A percentile compares a stretch with the other conserved stretches of the same genome.
These are phyloP conservation scores for Bolboschoenus planiculmis DNA, from an alignment of 176 grass and related monocot species.

Conservation along the genomic window DNA sequence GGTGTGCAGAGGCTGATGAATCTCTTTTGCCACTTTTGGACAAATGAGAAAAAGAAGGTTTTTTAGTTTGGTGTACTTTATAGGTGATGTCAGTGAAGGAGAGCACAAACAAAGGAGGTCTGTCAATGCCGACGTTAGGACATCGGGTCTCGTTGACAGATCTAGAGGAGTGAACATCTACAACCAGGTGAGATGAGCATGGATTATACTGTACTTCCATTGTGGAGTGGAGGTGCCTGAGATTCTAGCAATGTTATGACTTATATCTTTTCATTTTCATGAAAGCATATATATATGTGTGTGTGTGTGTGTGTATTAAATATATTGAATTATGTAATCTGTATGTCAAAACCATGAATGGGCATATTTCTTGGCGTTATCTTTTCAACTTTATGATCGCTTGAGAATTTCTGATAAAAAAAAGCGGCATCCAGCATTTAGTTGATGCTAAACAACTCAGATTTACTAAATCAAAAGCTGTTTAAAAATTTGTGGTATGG, in stretches of 20 bases:
- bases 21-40: background rate
- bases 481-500: background rate
- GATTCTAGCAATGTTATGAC: too few relatives aligned
- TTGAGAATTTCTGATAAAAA: too few relatives aligned
- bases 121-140: background rate
- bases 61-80: conserved; percentile 29
- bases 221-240: background rate
- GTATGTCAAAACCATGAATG: too few relatives aligned
- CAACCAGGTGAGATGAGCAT: conserved; percentile 3
- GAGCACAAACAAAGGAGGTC: conserved; percentile 35
- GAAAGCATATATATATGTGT: too few relatives aligned
- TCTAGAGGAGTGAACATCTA: background rate
- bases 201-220: conserved; percentile 20
- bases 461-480: background rate
- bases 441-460: too few relatives aligned
- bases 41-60: background rate
- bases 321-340: too few relatives aligned
- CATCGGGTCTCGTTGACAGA: background rate
- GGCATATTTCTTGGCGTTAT: too few relatives aligned
- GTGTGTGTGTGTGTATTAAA: too few relatives aligned
- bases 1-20: background rate
- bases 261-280: too few relatives aligned
- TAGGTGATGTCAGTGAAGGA: conserved; percentile 54
- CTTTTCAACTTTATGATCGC: too few relatives aligned
- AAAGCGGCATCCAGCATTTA: too few relatives aligned